Evolutionary conservation across 768 basidiomycete genomes (phyloP).

Genomic region (Saitozyma podzolica): DNA sequence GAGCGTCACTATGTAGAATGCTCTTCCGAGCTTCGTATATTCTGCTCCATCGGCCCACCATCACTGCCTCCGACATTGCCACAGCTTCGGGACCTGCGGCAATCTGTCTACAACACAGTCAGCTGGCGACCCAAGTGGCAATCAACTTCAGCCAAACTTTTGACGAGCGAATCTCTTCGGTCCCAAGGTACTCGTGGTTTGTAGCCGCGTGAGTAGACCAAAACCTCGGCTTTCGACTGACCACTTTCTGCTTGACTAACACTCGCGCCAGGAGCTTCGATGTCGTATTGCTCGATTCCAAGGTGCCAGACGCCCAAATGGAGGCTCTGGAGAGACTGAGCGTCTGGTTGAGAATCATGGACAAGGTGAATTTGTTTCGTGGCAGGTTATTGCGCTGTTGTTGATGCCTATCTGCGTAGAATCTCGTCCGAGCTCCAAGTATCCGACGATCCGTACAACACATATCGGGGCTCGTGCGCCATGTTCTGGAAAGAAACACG

Average conservation of each 20-base stretch:
- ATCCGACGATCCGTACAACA: conserved; percentile 16
- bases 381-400: neutral
- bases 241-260: too few relatives aligned
- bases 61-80: conserved; percentile 4
- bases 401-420: neutral
- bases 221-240: neutral
- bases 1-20: conserved; percentile 3
- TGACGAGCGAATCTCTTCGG: conserved; percentile 11
- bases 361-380: neutral
- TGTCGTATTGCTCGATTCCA: conserved; percentile 5
- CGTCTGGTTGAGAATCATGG: conserved; percentile 13
- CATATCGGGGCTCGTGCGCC: conserved; percentile 4
- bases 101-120: conserved; percentile 12
- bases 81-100: conserved; percentile 5
- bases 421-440: conserved; percentile 10
- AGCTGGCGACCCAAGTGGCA: conserved; percentile 7
- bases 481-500: conserved; percentile 8
- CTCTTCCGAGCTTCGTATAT: conserved; percentile 19
- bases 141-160: conserved; percentile 11
- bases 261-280: conserved; percentile 13
- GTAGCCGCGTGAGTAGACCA: conserved; percentile 13
- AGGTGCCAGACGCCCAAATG: conserved; percentile 4
- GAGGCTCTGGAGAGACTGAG: conserved; percentile 5
- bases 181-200: conserved; percentile 17
- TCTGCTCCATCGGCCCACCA: conserved; percentile 11